Base-by-base conservation (phyloP, 1,284 basidiomycete species). In the Pulchroboletus neoregius region DNA sequence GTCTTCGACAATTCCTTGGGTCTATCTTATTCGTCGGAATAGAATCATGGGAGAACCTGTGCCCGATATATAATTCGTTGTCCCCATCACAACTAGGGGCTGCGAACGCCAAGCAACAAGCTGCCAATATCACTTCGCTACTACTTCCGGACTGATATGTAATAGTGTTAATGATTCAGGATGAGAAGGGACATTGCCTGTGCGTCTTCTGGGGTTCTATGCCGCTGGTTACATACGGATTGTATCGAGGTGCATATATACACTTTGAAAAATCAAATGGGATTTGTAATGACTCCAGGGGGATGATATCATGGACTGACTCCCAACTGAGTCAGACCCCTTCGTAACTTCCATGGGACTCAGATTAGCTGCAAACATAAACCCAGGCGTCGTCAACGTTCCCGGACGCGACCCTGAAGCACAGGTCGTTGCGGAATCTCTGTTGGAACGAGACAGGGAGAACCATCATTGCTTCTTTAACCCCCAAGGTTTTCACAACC, bases 401-500 rank as follows among this genome's bases (percentile, higher is more conserved):
- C 76, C 80, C 2, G 80, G 80, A 4, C 61, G 74, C 9, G 79
- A 74, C 0, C 61, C 68, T n/a, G 66, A 71, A 27, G 69, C 76
- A 2, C 81, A 78, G 41, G 58, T 55, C 13, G 57, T 68, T 8
- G 65, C 69, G 0, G 73, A 82, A 52, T 62, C 69, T 15, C 66
- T 85, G 1, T 58, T 86, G 12, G 67, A 74, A 50, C 69, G 75
- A 54, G 83, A 86, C 55, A 71, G 78, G 38, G 66, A 77, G 46
- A 58, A 62, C 8, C 76, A 83, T 54, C 82, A 85, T 55, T 79
- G 77, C 53, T 80, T 78, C 58, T 82, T 72, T 54, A 71, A 73
- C 8, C 54, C 63, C 16, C 47, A 62, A 2, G 73, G 75, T 2
- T 71, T 80, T 36, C 82, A 87, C 58, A 85, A 85, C 57, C 84